Evolutionary conservation across 768 basidiomycete genomes (phyloP), one percentile per base, ranked within the genome.

Genomic region (Antrodiella citrinella): DNA sequence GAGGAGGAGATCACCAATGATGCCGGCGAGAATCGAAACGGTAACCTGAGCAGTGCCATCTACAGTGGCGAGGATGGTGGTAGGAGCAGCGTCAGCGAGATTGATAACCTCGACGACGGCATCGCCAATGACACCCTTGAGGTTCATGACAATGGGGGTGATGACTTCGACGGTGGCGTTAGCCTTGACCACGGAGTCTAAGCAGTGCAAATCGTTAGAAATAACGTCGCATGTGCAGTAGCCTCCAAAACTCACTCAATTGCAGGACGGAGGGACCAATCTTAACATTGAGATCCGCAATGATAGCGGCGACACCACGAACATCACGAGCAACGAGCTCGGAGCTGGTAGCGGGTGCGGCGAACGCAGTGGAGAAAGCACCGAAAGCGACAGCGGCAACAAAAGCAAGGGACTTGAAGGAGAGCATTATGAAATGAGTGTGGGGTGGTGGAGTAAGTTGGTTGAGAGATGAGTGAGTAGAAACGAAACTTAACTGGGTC

Each of bases 381-480:
- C 61, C 61, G 48, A 71, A 61, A 44, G 68, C 55, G 20, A 61
- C 58, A 51, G 57, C 49, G 46, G 64, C 44, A 55, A 65, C 46
- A 56, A 55, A 44, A 50, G 55, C 48, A 47, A 62, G 30, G 45
- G 53, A 52, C 55, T 47, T 53, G 55, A 68, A 67, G 49, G 66
- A 69, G 60, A 57, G 63, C 71, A 72, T 72, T 51, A 61, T 62
- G 51, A 62, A 69, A 64, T 26, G 67, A 69, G 50, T 51, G 67
- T 65, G 56, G 53, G 58, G 55, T 51, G 54, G 58, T 56, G 51
- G 41, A 46, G 38, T 45, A 41, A 51, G 57, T 63, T 20, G 46
- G 35, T n/a, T 23, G 47, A 26, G 30, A 30, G 54, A 22, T 47
- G 30, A 42, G 48, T 5, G 47, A 59, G 46, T n/a, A n/a, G n/a